Conservation (phyloP, 192 early-diverging fungal species). For the Coemansia sp. region DNA sequence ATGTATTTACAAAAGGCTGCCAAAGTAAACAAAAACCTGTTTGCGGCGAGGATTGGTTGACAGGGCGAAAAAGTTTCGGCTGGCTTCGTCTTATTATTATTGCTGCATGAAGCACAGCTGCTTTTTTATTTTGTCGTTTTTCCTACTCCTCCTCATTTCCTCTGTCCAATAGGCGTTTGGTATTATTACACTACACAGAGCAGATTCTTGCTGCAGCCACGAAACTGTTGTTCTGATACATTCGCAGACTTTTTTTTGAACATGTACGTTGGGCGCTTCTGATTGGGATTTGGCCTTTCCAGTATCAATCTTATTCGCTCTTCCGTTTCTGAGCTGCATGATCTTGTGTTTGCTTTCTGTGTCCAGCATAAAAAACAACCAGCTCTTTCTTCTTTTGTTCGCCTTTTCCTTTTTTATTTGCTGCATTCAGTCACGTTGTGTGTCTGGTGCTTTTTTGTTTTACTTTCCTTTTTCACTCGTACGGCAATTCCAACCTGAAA, state of each 20-base stretch:
- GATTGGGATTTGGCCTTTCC: not conserved
- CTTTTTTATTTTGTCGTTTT: not conserved
- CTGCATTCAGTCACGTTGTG: not conserved
- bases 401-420: not conserved
- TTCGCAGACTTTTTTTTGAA: not conserved
- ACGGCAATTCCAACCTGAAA: not conserved
- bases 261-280: not conserved
- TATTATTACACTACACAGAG: not conserved
- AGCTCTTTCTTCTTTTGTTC: not conserved
- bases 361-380: too few species aligned
- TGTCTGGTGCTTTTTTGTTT: not conserved
- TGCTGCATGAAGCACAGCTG: conserved; percentile 3
- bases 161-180: not conserved
- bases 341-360: not conserved
- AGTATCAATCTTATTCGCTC: not conserved
- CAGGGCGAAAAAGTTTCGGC: not conserved
- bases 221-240: not conserved
- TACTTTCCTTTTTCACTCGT: too few species aligned
- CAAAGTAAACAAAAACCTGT: not conserved
- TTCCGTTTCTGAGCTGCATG: not conserved
- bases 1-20: not conserved
- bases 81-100: not conserved
- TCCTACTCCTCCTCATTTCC: not conserved
- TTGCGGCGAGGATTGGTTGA: not conserved
- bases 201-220: not conserved